Percentiles rank a stretch among this genome's conserved stretches.
phyloP scores from a whole-genome alignment of 1,284 basidiomycete genomes.

The Mycena citricolor region DNA sequence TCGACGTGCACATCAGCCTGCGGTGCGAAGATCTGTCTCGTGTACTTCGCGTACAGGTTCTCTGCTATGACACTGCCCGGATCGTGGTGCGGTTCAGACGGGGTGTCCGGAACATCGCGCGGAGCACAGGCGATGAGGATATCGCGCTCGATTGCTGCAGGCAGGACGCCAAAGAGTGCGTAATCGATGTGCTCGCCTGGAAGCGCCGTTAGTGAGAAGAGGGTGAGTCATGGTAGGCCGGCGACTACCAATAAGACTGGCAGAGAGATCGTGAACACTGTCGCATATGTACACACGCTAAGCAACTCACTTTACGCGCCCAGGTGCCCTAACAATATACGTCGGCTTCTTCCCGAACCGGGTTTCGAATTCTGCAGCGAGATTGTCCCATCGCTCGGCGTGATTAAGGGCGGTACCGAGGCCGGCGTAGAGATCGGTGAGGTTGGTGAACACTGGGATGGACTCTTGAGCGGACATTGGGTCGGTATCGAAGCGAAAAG shows the following conservation, averaged over 20 bases:
- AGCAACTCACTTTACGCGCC: constrained; percentile 74
- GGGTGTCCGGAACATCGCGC: constrained; percentile 30
- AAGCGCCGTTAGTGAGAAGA: too few relatives aligned
- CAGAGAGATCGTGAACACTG: neutral
- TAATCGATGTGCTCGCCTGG: constrained; percentile 90
- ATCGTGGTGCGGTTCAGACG: constrained; percentile 27
- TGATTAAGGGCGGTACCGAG: constrained; percentile 58
- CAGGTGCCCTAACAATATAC: constrained; percentile 79
- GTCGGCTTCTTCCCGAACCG: constrained; percentile 68
- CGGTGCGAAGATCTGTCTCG: constrained; percentile 57
- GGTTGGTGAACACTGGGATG: constrained; percentile 63
- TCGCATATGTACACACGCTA: neutral
- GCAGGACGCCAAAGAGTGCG: constrained; percentile 76
- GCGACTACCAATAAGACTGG: constrained; percentile 34
- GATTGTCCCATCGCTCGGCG: constrained; percentile 63
- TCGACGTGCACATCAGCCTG: constrained; percentile 44
- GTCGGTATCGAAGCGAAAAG: too few relatives aligned
- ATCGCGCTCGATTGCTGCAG: constrained; percentile 83
- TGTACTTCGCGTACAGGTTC: constrained; percentile 66
- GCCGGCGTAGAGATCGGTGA: constrained; percentile 61
- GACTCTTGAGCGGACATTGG: constrained; percentile 58
- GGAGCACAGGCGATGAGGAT: constrained; percentile 81
- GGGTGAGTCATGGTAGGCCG: too few relatives aligned
- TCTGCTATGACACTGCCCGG: constrained; percentile 59
- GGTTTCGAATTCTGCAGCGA: constrained; percentile 61